phyloP scores from a whole-genome alignment of 768 basidiomycete genomes.

The Boletus sp. region DNA sequence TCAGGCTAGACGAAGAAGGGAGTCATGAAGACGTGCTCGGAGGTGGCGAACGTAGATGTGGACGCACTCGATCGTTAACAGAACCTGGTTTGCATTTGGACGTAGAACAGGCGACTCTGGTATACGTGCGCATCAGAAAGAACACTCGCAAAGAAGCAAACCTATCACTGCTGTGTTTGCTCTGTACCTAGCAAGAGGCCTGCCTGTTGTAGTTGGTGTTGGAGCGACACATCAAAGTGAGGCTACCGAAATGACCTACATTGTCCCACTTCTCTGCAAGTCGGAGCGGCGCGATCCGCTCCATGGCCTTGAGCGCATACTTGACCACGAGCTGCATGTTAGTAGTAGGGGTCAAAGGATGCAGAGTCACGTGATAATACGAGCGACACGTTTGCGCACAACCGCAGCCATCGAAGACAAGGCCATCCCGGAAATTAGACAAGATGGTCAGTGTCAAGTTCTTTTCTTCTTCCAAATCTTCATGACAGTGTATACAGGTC shows the following conservation, averaged over 20 bases:
- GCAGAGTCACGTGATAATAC: conserved; percentile 16
- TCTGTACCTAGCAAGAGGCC: conserved; percentile 67
- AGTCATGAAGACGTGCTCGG: conserved; percentile 19
- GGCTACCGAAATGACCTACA: conserved; percentile 45
- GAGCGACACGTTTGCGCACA: conserved; percentile 12
- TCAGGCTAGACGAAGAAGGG: conserved; percentile 49
- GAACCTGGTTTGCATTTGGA: conserved; percentile 44
- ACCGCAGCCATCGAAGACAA: neutral
- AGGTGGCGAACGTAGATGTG: neutral
- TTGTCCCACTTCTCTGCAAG: conserved; percentile 95
- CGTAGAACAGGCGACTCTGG: conserved; percentile 54
- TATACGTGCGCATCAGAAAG: conserved; percentile 3
- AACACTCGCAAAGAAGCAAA: neutral
- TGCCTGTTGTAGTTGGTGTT: conserved; percentile 42
- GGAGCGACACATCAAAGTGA: conserved; percentile 1
- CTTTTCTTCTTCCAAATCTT: neutral
- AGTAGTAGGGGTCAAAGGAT: neutral
- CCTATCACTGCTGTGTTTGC: neutral
- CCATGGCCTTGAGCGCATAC: conserved; percentile 65
- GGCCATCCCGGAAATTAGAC: neutral
- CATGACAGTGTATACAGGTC: conserved; percentile 48
- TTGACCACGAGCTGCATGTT: conserved; percentile 26
- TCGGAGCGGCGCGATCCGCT: conserved; percentile 79
- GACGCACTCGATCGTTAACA: conserved; percentile 70
- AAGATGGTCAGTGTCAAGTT: conserved; percentile 20